Evolutionary conservation across 768 basidiomycete genomes (phyloP).

Genomic region (Leucocoprinus birnbaumii): DNA sequence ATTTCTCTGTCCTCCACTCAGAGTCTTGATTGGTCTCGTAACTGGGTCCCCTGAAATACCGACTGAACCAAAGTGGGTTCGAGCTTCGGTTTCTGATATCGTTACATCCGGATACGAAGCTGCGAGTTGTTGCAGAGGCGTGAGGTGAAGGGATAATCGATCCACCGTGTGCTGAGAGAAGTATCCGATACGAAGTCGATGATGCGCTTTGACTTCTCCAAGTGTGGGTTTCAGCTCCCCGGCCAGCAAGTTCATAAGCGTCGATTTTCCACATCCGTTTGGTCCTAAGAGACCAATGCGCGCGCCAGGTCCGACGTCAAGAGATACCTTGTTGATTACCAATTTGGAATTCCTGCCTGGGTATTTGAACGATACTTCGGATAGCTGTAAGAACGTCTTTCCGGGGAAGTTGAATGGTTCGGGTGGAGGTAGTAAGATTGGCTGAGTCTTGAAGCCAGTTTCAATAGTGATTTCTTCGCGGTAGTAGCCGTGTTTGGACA

Average conservation of each 20-base stretch:
- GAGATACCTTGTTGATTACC: slow-evolving; percentile 26
- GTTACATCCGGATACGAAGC: slow-evolving; percentile 23
- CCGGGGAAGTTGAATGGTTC: slow-evolving; percentile 28
- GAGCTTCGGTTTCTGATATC: slow-evolving; percentile 27
- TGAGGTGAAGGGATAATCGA: slow-evolving; percentile 32
- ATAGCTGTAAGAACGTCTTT: slow-evolving; percentile 28
- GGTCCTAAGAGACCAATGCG: slow-evolving; percentile 27
- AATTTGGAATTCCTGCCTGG: slow-evolving; percentile 15
- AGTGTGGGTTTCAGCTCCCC: slow-evolving; percentile 36
- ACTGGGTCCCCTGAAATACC: slow-evolving; percentile 44
- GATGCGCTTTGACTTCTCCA: slow-evolving; percentile 52
- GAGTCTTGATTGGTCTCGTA: slow-evolving; percentile 28
- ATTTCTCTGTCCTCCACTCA: slow-evolving; percentile 59
- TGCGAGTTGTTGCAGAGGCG: slow-evolving; percentile 25
- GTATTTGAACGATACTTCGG: slow-evolving; percentile 30
- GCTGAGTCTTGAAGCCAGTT: slow-evolving; percentile 29
- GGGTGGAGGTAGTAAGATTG: slow-evolving; percentile 28
- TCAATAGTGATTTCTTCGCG: slow-evolving; percentile 32
- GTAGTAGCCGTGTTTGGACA: slow-evolving; percentile 27
- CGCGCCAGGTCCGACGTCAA: slow-evolving; percentile 25
- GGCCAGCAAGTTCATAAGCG: slow-evolving; percentile 46
- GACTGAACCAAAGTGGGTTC: slow-evolving; percentile 36
- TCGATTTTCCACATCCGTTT: slow-evolving; percentile 59
- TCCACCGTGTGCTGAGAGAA: slow-evolving; percentile 66
- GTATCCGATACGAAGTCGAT: slow-evolving; percentile 52